Conservation (phyloP, 2,329 filamentous ascomycete genomes). For the Colletotrichum somersetense region DNA sequence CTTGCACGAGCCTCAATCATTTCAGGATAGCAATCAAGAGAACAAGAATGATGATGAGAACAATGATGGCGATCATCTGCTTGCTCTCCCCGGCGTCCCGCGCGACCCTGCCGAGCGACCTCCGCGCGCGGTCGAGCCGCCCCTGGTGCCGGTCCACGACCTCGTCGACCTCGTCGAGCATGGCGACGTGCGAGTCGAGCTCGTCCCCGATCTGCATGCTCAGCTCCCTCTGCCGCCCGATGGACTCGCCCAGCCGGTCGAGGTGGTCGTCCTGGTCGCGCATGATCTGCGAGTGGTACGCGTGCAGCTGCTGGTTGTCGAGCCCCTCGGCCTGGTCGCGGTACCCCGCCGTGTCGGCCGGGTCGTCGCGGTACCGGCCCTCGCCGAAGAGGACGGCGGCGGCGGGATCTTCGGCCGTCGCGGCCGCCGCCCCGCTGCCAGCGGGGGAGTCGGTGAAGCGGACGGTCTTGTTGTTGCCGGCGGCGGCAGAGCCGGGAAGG, state of each 20-base stretch:
- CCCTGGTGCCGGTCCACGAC: conserved; percentile 84
- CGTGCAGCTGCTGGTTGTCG: conserved; percentile 87
- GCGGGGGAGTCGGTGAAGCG: conserved; percentile 80
- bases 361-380: conserved; percentile 77
- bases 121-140: conserved; percentile 80
- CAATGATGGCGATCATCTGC: conserved; percentile 86
- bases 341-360: conserved; percentile 67
- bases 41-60: conserved; percentile 84
- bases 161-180: conserved; percentile 91
- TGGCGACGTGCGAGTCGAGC: conserved; percentile 87
- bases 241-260: conserved; percentile 87
- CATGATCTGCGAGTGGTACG: conserved; percentile 84
- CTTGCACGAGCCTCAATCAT: conserved; percentile 62
- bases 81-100: conserved; percentile 85
- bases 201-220: conserved; percentile 97
- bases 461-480: conserved; percentile 80
- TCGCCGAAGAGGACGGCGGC: conserved; percentile 60
- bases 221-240: conserved; percentile 89
- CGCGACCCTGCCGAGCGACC: conserved; percentile 78
- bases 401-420: conserved; percentile 57
- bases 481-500: conserved; percentile 48
- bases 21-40: conserved; percentile 87
- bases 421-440: conserved; percentile 48
- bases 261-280: conserved; percentile 94
- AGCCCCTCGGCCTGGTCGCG: conserved; percentile 70